Conservation (phyloP, 2,329 filamentous ascomycete genomes). For the Ophiostoma sp. region DNA sequence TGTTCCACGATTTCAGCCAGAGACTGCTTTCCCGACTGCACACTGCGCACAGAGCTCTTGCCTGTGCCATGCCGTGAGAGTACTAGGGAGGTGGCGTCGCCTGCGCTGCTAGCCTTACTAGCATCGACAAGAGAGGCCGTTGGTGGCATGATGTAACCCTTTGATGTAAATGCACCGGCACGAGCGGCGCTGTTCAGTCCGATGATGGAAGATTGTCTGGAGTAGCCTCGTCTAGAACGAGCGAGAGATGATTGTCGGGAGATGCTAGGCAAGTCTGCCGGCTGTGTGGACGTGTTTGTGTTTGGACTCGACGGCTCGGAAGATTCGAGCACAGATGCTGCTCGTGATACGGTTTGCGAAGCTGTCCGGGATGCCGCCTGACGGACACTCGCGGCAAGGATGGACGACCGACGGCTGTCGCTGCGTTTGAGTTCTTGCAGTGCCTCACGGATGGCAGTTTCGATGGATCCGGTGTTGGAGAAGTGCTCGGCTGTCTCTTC, state of each 20-base stretch:
- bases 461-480: slow-evolving; percentile 69
- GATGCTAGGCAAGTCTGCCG: neutral
- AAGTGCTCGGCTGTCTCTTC: slow-evolving; percentile 71
- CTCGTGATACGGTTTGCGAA: slow-evolving; percentile 23
- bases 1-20: slow-evolving; percentile 55
- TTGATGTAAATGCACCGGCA: slow-evolving; percentile 65
- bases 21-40: slow-evolving; percentile 39
- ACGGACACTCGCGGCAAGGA: slow-evolving; percentile 47
- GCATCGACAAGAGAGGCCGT: slow-evolving; percentile 55
- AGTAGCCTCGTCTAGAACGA: slow-evolving; percentile 28
- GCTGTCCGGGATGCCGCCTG: slow-evolving; percentile 26
- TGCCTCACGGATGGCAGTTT: slow-evolving; percentile 69
- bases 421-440: slow-evolving; percentile 65
- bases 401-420: slow-evolving; percentile 61
- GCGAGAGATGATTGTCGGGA: slow-evolving; percentile 3
- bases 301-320: neutral
- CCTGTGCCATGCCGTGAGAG: slow-evolving; percentile 51
- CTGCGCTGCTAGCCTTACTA: slow-evolving; percentile 45
- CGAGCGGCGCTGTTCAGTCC: slow-evolving; percentile 63
- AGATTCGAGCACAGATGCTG: neutral
- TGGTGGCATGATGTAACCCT: slow-evolving; percentile 62
- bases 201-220: slow-evolving; percentile 55
- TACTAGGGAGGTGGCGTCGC: slow-evolving; percentile 34
- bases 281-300: slow-evolving; percentile 19
- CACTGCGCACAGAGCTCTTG: slow-evolving; percentile 50